These are phyloP conservation scores for Entamoeba histolytica DNA, from an alignment of 208 protist genomes.

Conservation along the genomic window DNA sequence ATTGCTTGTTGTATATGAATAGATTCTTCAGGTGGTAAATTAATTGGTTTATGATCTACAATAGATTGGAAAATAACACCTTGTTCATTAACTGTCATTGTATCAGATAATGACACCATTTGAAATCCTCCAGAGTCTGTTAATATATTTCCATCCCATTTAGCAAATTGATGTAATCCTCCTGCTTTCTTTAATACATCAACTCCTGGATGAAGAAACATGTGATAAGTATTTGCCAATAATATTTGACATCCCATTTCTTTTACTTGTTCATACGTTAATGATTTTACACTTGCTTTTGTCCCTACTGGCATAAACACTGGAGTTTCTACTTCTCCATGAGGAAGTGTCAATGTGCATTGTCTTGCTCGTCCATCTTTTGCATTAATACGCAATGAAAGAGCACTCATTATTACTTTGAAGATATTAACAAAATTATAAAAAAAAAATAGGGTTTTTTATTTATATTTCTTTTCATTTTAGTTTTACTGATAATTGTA, in stretches of 20 bases:
- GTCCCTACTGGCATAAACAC: constrained; percentile 39
- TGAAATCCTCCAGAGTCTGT: constrained; percentile 39
- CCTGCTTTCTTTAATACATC: constrained; percentile 22
- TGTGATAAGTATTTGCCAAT: constrained; percentile 35
- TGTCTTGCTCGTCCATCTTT: not conserved
- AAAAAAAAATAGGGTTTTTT: too few relatives aligned
- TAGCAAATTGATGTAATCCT: constrained; percentile 28
- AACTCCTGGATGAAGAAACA: constrained; percentile 21
- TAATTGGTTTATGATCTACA: constrained; percentile 65
- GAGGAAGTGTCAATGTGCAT: constrained; percentile 9
- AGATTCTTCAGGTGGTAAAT: constrained; percentile 83
- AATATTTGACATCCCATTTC: constrained; percentile 25
- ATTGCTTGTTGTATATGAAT: constrained; percentile 91
- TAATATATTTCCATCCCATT: constrained; percentile 20
- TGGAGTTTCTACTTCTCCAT: constrained; percentile 17
- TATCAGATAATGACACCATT: constrained; percentile 35
- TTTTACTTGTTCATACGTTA: constrained; percentile 27
- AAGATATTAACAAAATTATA: too few relatives aligned
- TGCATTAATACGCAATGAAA: not conserved
- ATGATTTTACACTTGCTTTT: constrained; percentile 27
- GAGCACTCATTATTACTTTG: not conserved
- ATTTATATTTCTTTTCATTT: too few relatives aligned
- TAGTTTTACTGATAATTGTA: too few relatives aligned
- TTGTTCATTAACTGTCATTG: constrained; percentile 44
- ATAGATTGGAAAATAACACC: constrained; percentile 91